Percentiles rank a stretch among this genome's conserved stretches.
Evolutionary conservation across 139 green algal genomes (phyloP).

Genomic region (Chlamydomonas eustigma): DNA sequence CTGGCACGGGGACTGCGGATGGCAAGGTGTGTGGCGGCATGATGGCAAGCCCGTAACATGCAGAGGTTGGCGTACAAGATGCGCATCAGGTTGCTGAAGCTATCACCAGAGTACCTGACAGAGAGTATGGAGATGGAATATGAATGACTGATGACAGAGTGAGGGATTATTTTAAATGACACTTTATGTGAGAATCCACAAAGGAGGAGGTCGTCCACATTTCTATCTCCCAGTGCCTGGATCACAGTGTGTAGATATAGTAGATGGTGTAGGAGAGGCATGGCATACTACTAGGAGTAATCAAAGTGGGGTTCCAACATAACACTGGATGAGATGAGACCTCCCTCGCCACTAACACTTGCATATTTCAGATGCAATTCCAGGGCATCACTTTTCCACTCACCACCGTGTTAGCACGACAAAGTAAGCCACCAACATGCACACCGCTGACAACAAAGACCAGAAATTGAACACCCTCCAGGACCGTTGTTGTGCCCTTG

Average conservation of each 20-base stretch:
- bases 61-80: slow-evolving; percentile 37
- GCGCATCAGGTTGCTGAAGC: slow-evolving; percentile 29
- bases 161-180: no score
- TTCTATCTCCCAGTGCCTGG: no score
- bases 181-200: no score
- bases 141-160: background rate
- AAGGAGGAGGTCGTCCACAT: no score
- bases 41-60: slow-evolving; percentile 21
- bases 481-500: background rate
- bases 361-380: no score
- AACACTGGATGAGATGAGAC: no score
- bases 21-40: background rate
- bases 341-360: no score
- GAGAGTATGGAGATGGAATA: background rate
- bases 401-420: slow-evolving; percentile 2
- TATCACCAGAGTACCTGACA: slow-evolving; percentile 4
- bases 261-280: no score
- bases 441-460: background rate
- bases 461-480: slow-evolving; percentile 28
- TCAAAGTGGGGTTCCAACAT: no score
- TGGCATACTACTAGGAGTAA: no score
- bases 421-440: background rate
- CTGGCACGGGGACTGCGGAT: slow-evolving; percentile 8
- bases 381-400: background rate
- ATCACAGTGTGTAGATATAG: no score